These are phyloP conservation scores for Hericium rajendrae DNA, from an alignment of 768 basidiomycete genomes.

Conservation along the genomic window DNA sequence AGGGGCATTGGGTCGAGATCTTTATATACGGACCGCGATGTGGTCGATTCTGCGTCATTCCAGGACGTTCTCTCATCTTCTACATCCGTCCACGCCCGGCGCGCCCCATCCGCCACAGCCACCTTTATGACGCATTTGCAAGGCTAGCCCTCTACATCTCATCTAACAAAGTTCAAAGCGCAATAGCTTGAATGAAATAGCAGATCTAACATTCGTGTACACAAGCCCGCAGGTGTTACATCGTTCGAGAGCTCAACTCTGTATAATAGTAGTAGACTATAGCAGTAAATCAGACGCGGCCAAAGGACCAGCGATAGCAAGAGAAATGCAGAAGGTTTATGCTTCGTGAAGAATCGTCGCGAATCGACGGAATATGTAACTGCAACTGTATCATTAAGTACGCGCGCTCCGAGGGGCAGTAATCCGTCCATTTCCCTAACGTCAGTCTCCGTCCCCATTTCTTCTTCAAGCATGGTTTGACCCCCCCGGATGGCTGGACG, in stretches of 20 bases:
- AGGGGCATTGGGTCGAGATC: conserved; percentile 1
- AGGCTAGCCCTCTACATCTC: no score
- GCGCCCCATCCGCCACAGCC: no score
- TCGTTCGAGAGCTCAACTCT: not conserved
- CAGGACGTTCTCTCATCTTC: conserved; percentile 17
- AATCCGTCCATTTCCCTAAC: not conserved
- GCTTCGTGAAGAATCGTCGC: not conserved
- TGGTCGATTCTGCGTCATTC: conserved; percentile 18
- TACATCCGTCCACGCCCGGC: not conserved
- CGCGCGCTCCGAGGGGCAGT: not conserved
- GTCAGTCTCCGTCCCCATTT: not conserved
- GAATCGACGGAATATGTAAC: not conserved
- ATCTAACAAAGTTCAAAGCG: not conserved
- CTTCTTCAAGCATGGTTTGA: no score
- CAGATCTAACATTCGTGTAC: not conserved
- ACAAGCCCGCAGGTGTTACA: no score
- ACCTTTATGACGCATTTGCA: no score
- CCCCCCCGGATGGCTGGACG: not conserved
- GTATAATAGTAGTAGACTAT: not conserved
- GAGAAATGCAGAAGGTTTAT: not conserved
- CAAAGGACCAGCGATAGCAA: not conserved
- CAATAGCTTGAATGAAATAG: not conserved
- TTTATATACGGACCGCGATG: conserved; percentile 14
- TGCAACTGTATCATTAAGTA: not conserved
- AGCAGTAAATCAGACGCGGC: not conserved